Percentiles rank a stretch among this genome's conserved stretches.
phyloP scores from a whole-genome alignment of 805 yeast species.

The Metschnikowia similis region DNA sequence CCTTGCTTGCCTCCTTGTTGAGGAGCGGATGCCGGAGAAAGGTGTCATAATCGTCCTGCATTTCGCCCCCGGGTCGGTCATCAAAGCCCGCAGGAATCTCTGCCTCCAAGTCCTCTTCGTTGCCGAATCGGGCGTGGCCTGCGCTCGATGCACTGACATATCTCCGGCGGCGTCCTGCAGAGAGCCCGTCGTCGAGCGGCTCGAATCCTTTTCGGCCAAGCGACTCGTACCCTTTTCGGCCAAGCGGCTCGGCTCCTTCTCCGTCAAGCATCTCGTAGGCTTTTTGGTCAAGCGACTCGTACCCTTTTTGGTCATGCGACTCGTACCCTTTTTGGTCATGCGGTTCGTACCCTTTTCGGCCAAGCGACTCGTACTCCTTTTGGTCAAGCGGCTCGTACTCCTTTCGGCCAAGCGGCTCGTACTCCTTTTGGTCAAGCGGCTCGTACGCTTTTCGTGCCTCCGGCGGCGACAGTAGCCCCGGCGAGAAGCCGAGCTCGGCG shows the following conservation, averaged over 20 bases:
- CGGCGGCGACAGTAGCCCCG: constrained; percentile 16
- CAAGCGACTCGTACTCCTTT: too few species aligned
- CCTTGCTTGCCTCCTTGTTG: constrained; percentile 27
- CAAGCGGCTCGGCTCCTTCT: too few species aligned
- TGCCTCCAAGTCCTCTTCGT: background rate
- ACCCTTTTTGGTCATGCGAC: background rate
- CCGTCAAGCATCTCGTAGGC: too few species aligned
- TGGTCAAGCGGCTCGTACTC: too few species aligned
- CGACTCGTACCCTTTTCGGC: too few species aligned
- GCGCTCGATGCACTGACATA: background rate
- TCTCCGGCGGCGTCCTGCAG: background rate
- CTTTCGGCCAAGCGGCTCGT: too few species aligned
- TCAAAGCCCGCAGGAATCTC: background rate
- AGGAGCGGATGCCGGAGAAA: constrained; percentile 25
- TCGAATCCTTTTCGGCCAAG: too few species aligned
- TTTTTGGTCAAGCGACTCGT: background rate
- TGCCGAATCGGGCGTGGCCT: constrained; percentile 1
- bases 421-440: too few species aligned
- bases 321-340: too few species aligned
- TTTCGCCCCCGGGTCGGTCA: background rate
- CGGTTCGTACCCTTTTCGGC: too few species aligned
- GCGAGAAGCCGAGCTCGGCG: constrained; percentile 28
- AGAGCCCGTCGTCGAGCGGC: background rate
- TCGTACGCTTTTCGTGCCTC: background rate
- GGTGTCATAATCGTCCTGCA: background rate